These are phyloP conservation scores for maize (Zea mays) DNA, from an alignment of 176 grass and related monocot genomes.

Conservation along the genomic window Zm-B73-REFERENCE-NAM-5.0 NC_050102.1:122387501-122388000, in stretches of 20 bases:
- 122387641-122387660: neutral
- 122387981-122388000: neutral
- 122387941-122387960: neutral
- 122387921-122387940: neutral
- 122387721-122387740: neutral
- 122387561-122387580: neutral
- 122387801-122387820: neutral
- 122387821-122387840: too few species aligned
- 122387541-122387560: conserved; percentile 1
- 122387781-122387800: neutral
- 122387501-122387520: conserved; percentile 20
- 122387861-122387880: too few species aligned
- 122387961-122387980: neutral
- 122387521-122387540: neutral
- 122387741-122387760: neutral
- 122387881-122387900: neutral
- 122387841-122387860: too few species aligned
- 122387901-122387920: neutral
- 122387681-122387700: neutral
- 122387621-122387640: too few species aligned
- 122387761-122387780: neutral
- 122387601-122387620: neutral
- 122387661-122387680: neutral
- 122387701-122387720: neutral
- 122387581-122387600: neutral